Percentiles rank a stretch among this genome's conserved stretches.
phyloP scores from a whole-genome alignment of 306 rosid species.

The Cyamopsis tetragonoloba region DNA sequence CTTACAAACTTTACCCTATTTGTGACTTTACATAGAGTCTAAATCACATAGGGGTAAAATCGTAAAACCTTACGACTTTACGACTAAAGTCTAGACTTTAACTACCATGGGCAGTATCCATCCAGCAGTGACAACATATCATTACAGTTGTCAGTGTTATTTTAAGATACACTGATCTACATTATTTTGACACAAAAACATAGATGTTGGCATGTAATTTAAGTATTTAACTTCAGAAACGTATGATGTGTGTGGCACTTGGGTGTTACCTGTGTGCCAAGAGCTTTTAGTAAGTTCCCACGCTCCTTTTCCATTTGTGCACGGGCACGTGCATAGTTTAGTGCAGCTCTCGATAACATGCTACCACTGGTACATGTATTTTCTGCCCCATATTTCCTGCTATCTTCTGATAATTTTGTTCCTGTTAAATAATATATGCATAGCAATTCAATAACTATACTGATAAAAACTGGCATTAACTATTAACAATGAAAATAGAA shows the following conservation, averaged over 20 bases:
- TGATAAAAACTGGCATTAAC: background rate
- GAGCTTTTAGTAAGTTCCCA: slow-evolving; percentile 80
- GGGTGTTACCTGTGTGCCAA: slow-evolving; percentile 81
- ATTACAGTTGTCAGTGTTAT: background rate
- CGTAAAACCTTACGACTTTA: too few relatives aligned
- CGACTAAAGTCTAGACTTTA: too few relatives aligned
- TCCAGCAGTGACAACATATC: slow-evolving; percentile 7
- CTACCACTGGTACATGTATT: slow-evolving; percentile 94
- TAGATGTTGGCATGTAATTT: background rate
- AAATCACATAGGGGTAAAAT: too few relatives aligned
- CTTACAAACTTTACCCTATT: too few relatives aligned
- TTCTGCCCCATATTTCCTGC: slow-evolving; percentile 92
- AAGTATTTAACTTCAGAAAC: background rate
- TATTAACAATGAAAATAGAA: background rate
- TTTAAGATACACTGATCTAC: background rate
- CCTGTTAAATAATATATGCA: slow-evolving; percentile 51
- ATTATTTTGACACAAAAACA: background rate
- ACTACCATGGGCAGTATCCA: too few relatives aligned
- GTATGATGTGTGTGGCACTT: background rate
- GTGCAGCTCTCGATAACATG: slow-evolving; percentile 77
- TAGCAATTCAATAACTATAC: slow-evolving; percentile 13
- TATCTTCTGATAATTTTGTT: slow-evolving; percentile 93
- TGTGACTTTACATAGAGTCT: too few relatives aligned
- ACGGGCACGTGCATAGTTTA: slow-evolving; percentile 73
- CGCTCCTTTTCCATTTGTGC: slow-evolving; percentile 98